Base-by-base conservation (phyloP, 140 eudicot species). In the Anethum foeniculum region DNA sequence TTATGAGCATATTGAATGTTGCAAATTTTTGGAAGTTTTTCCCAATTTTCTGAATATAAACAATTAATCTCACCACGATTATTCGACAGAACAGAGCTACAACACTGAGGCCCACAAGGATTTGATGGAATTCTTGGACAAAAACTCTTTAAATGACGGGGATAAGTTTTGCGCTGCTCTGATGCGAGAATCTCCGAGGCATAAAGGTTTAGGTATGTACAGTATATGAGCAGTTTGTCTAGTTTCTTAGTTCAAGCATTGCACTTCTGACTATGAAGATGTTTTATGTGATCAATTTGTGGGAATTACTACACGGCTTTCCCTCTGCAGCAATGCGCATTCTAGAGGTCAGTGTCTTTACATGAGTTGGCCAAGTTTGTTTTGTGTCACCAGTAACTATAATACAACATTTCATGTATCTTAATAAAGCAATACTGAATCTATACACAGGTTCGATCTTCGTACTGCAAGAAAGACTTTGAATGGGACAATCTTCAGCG, bases 401-500 rank as follows among this genome's bases (percentile, higher is more conserved):
- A 47, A 38, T 11, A 30, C 38, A 64, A 11, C 25, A 47, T 41
- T 6, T 56, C 54, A 58, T 30, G n/a, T 23, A 18, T 52, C 71
- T 49, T 21, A 77, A 67, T 8, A 51, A 79, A 71, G 78, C 54
- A 80, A 34, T 13, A 64, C 1, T 51, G n/a, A 1, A 52, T 64
- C 51, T 47, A 82, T 36, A 62, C 68, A 52, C 84, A 94, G 99
- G 99, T 94, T 74, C 96, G 99, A 82, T 92, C 97, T 67, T 96
- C 94, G 16, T 94, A 94, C 83, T 94, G 97, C 83, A 92, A 94
- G 85, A 88, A 54, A 4, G 99, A 94, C 80, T 94, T 94, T 68
- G 99, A 94, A 86, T 94, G 99, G 99, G 97, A 94, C 91, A 94
- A 94, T 86, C 81, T 94, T 85, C 77, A 92, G 84, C 88, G 83